Base-by-base conservation (phyloP, 441 rosid species). In the Hypseocharis bilobata region DNA sequence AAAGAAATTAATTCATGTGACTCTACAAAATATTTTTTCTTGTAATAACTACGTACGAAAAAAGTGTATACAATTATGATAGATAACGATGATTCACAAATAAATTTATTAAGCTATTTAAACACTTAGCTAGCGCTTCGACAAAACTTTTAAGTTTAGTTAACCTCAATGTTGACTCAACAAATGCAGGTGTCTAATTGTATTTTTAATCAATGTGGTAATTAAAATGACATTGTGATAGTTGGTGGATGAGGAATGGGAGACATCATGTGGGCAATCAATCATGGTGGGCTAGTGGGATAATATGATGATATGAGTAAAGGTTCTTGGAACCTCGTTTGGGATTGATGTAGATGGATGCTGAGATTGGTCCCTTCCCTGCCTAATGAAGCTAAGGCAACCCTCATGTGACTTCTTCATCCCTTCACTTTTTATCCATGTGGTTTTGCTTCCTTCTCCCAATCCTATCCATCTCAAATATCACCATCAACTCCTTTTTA, bases 381-480 rank as follows among this genome's bases (percentile, higher is more conserved):
- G 63, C 74, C 70, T 60, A 28, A 17, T 23, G 64, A 66, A 76
- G 70, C 54, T 34, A 67, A 38, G 62, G 61, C 70, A 75, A n/a
- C 79, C 76, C 76, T 81, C 86, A 80, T 75, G 83, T 80, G 80
- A 71, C 76, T 0, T 1, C 32, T 65, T 38, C 57, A 57, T 36
- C 40, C 40, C 40, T 36, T 36, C 40, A 36, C 40, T 36, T 85
- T 79, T 82, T 77, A 45, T 77, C 74, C 86, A 84, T 78, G 88
- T 84, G 88, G 66, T 49, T 68, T 34, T 76, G 84, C 64, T 23
- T 56, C 67, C 81, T 34, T 49, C 69, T 38, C 28, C n/a, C 5
- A 32, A 47, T 36, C 32, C 67, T 29, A 51, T 69, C 57, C 57
- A 8, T 23, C 68, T 55, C 70, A 64, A 64, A 75, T 26, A 69